Conservation (phyloP, 495 filamentous ascomycete species). For the Viridothelium virens region DNA sequence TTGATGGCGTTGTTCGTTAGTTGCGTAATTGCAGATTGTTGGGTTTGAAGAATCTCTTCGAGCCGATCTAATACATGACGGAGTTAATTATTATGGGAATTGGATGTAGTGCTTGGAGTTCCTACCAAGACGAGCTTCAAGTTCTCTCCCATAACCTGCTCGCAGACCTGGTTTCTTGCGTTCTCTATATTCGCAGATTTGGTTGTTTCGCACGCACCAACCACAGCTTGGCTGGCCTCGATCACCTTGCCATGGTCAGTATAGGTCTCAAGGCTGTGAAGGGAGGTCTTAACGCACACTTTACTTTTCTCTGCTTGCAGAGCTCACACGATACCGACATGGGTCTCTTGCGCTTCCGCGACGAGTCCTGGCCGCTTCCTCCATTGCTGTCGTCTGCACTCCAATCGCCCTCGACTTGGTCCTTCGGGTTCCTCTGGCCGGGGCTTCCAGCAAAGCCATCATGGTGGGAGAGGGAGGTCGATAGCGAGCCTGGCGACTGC, state of each 20-base stretch:
- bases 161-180: conserved; percentile 77
- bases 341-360: conserved; percentile 46
- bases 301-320: conserved; percentile 75
- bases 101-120: conserved; percentile 16
- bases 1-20: conserved; percentile 25
- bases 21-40: conserved; percentile 33
- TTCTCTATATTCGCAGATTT: conserved; percentile 73
- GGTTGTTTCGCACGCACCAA: conserved; percentile 75
- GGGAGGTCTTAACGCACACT: conserved; percentile 43
- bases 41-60: conserved; percentile 31
- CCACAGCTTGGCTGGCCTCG: conserved; percentile 77
- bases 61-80: conserved; percentile 23
- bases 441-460: background rate
- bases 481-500: conserved; percentile 24
- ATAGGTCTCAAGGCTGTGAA: conserved; percentile 13
- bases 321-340: conserved; percentile 63
- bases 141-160: conserved; percentile 79
- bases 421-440: conserved; percentile 21
- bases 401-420: conserved; percentile 21
- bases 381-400: conserved; percentile 29
- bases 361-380: conserved; percentile 27
- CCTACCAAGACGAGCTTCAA: conserved; percentile 66
- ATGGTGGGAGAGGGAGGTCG: background rate
- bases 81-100: background rate
- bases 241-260: conserved; percentile 34